Base-by-base conservation (phyloP, 164 flowering plant genomes). In the Warburgia ugandensis region DNA sequence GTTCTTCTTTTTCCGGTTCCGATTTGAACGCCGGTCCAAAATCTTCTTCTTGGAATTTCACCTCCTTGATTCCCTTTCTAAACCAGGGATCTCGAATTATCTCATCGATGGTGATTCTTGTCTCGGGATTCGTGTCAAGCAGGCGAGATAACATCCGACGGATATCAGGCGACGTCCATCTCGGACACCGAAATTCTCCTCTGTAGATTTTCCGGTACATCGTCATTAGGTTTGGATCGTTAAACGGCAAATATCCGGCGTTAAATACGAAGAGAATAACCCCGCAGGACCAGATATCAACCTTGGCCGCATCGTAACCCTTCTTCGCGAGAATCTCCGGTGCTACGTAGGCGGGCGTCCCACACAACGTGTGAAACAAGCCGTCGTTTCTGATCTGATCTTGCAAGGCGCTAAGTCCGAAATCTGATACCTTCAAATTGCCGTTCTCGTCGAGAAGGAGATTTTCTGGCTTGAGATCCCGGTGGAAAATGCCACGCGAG, bases 241-340 rank as follows among this genome's bases (percentile, higher is more conserved):
- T 78, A 59, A 83, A 83, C 10, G 91, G 91, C 0, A 83, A 44
- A 29, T 83, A 83, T 0, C 91, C 91, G 12, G 83, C 77, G 50
- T 36, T 69, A 7, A 83, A 59, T 0, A 83, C 83, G 50, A 29
- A 83, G 16, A 83, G 56, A 5, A 83, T 63, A 52, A 83, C 38
- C 27, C 91, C 86, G 68, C 84, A 83, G 0, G 91, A 77, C 91
- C 91, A 83, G 2, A 83, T 26, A 26, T 83, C 90, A 5, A 74
- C 71, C 54, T 74, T 76, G 0, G 80, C 75, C 0, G 82, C 84
- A 19, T 71, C 73, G 66, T 82, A 82, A 16, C 90, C 90, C 48
- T 74, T 75, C 66, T 77, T 82, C 5, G 74, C 71, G 11, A 79
- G 72, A 23, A 82, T 68, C 59, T 82, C 90, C 46, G 90, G 90